Conservation (phyloP, 1,284 basidiomycete genomes). For the Leucoagaricus sp. region DNA sequence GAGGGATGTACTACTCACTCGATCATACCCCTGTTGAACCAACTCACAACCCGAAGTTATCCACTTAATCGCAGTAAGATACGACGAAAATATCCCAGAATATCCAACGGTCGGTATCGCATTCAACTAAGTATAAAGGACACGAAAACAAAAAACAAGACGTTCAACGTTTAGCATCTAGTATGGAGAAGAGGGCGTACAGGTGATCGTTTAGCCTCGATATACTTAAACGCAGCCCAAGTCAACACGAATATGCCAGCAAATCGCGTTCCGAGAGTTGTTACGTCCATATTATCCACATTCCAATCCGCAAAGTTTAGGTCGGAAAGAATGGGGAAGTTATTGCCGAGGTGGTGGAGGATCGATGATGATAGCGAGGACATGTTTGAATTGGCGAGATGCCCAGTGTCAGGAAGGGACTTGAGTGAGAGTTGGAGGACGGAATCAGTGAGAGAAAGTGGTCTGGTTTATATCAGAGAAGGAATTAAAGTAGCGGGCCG, state of each 20-base stretch:
- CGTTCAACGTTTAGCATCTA: no score
- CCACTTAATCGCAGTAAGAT: slow-evolving; percentile 25
- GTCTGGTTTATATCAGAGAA: not conserved
- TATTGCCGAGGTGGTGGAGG: no score
- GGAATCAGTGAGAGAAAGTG: not conserved
- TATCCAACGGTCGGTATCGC: slow-evolving; percentile 28
- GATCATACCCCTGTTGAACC: slow-evolving; percentile 30
- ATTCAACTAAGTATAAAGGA: slow-evolving; percentile 11
- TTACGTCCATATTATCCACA: not conserved
- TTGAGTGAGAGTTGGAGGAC: no score
- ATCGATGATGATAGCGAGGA: no score
- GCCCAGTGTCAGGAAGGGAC: no score
- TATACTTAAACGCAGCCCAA: not conserved
- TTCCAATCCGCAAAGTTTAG: no score
- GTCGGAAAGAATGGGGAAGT: no score
- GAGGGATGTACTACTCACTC: not conserved
- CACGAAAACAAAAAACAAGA: no score
- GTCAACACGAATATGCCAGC: slow-evolving; percentile 3
- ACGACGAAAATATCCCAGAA: slow-evolving; percentile 28
- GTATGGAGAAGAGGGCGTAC: not conserved
- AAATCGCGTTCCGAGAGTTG: not conserved
- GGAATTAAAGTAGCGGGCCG: not conserved
- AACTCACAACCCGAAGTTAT: slow-evolving; percentile 25
- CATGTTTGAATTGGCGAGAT: no score
- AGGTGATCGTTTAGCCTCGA: slow-evolving; percentile 10